Evolutionary conservation across 805 yeast genomes (phyloP), one percentile per base, ranked within the genome.

Genomic region (Pichia thaimueangensis): DNA sequence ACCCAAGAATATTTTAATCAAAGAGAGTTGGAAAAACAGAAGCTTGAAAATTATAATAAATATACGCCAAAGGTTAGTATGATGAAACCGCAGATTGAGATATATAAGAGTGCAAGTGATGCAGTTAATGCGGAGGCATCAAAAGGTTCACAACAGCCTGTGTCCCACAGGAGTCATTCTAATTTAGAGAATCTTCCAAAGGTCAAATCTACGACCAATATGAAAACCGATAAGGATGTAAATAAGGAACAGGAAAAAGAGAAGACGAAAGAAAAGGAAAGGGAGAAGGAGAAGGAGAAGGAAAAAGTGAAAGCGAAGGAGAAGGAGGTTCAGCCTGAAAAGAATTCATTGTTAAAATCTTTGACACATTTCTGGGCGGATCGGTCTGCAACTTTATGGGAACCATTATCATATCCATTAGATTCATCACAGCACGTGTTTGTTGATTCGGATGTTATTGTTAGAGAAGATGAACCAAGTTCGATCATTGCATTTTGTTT

Each of bases 331-430:
- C 75, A 23, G 46, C 73, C 80, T 6, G 97, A 89, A 55, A 76
- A 78, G 50, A 76, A 80, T 19, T 82, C 96, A 1, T 62, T 93
- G 28, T 74, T 93, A 66, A 86, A 85, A 53, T 79, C 95, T 0
- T 67, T 94, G 43, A 77, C 95, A 0, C 86, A 81, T 53, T 93
- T 93, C 62, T 93, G 97, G 97, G 97, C 97, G 1, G 97, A 93
- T 63, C 69, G 98, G 54, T 86, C 97, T 1, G 93, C 97, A 0
- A 82, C 94, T 2, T 71, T 93, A 17, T 94, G 97, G 97, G 88
- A 86, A 50, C 95, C 96, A 0, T 67, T 93, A 27, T 82, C 76
- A 16, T 89, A 88, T 61, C 96, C 97, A 2, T 68, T 89, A 42
- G 72, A 65, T 31, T 73, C 88, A 0, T 73, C 82, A 0, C 97